Evolutionary conservation across 2,329 filamentous ascomycete genomes (phyloP).

Genomic region (Pyricularia sp.): DNA sequence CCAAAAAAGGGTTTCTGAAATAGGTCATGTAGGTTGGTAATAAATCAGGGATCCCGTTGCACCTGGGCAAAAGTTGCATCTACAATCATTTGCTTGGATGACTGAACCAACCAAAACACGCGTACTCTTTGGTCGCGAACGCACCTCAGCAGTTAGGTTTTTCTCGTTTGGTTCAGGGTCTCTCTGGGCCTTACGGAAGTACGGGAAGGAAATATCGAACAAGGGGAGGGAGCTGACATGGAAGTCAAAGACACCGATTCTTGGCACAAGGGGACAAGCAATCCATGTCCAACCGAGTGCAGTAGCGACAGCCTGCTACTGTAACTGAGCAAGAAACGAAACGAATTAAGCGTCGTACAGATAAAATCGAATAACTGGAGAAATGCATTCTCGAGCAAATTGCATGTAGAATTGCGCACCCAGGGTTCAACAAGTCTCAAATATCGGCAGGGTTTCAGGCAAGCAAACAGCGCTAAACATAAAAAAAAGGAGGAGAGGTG

Average conservation of each 20-base stretch:
- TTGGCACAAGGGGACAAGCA: not conserved
- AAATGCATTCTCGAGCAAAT: not conserved
- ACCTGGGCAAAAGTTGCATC: not conserved
- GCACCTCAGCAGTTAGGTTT: not conserved
- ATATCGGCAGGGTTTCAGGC: not conserved
- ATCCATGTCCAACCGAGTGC: not conserved
- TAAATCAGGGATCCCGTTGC: not conserved
- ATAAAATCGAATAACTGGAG: not conserved
- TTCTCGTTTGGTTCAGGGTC: not conserved
- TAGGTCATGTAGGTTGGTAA: not conserved
- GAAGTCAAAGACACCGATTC: not conserved
- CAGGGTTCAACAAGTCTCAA: not conserved
- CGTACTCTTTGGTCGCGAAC: not conserved
- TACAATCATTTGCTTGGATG: not conserved
- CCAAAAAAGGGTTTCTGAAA: not conserved
- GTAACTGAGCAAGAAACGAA: not conserved
- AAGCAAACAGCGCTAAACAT: not conserved
- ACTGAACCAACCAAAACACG: not conserved
- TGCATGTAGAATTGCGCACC: not conserved
- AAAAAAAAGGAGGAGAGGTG: not conserved
- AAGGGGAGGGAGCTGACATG: not conserved
- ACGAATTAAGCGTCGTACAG: not conserved
- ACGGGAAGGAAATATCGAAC: not conserved
- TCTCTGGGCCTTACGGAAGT: not conserved
- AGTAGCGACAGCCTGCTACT: not conserved